These are phyloP conservation scores for Chalciporus sp. DNA, from an alignment of 1,284 basidiomycete species.

Conservation along the genomic window DNA sequence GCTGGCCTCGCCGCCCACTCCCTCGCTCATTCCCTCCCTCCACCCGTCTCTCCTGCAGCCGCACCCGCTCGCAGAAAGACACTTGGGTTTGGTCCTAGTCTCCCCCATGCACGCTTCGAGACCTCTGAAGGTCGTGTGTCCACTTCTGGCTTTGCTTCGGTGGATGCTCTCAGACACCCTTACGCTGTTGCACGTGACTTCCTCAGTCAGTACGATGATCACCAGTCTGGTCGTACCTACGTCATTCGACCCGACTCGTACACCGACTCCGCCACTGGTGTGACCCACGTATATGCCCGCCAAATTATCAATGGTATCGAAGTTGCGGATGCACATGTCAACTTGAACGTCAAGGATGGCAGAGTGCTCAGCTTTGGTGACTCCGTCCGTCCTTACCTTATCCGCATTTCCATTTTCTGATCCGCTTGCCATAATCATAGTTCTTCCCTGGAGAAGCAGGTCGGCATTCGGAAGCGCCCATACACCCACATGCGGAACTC, in stretches of 20 bases:
- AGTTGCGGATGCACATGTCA: constrained; percentile 87
- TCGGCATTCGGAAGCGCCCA: constrained; percentile 36
- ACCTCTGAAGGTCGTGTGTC: constrained; percentile 41
- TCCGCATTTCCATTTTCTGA: constrained; percentile 18
- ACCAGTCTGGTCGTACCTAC: constrained; percentile 45
- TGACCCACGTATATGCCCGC: constrained; percentile 83
- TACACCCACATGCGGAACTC: constrained; percentile 58
- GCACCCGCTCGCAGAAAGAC: constrained; percentile 58
- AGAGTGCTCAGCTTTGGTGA: constrained; percentile 79
- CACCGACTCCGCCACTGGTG: constrained; percentile 80
- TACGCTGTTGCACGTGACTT: constrained; percentile 64
- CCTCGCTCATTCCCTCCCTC: constrained; percentile 29
- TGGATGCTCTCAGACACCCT: constrained; percentile 46
- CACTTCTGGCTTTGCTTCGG: constrained; percentile 37
- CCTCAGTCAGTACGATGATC: constrained; percentile 39
- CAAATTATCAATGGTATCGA: constrained; percentile 84
- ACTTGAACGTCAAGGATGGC: constrained; percentile 86
- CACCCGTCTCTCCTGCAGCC: constrained; percentile 8
- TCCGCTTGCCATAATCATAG: constrained; percentile 38
- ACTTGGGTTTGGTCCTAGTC: constrained; percentile 76
- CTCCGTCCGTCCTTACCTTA: constrained; percentile 55
- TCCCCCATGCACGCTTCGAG: constrained; percentile 71
- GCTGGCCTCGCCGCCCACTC: constrained; percentile 39
- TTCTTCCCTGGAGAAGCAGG: constrained; percentile 63
- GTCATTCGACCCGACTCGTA: constrained; percentile 81